Evolutionary conservation across 345 rosid genomes (phyloP).

Genomic region (Trapa bicornis): DNA sequence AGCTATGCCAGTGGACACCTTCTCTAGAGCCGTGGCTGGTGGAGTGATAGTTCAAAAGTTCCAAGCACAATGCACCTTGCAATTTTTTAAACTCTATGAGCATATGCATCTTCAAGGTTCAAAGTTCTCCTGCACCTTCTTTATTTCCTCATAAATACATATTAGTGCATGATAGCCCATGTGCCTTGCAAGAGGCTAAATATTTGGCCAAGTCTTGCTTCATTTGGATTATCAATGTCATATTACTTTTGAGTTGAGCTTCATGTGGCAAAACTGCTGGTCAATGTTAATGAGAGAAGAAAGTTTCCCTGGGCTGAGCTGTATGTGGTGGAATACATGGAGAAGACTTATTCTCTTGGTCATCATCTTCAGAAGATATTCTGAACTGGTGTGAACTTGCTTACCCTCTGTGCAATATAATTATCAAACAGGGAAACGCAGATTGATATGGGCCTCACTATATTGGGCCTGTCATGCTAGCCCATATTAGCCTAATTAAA

Average conservation of each 20-base stretch:
- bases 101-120: background rate
- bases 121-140: background rate
- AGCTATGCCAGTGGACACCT: conserved; percentile 69
- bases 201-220: background rate
- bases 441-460: background rate
- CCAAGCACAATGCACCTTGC: background rate
- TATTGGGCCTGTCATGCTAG: background rate
- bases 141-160: background rate
- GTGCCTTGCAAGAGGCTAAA: background rate
- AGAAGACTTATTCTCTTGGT: too few relatives aligned
- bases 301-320: background rate
- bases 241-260: background rate
- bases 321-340: too few relatives aligned
- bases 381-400: too few relatives aligned
- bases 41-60: conserved; percentile 28
- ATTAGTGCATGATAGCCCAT: background rate
- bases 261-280: background rate
- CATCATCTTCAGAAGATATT: too few relatives aligned
- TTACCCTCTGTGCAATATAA: too few relatives aligned
- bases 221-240: background rate
- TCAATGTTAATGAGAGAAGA: background rate
- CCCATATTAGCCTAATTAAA: background rate
- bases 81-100: conserved; percentile 6
- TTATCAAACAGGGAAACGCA: too few relatives aligned
- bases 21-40: conserved; percentile 64